phyloP scores from a whole-genome alignment of 202 grass and related monocot genomes.

The Carex arenaria region DNA sequence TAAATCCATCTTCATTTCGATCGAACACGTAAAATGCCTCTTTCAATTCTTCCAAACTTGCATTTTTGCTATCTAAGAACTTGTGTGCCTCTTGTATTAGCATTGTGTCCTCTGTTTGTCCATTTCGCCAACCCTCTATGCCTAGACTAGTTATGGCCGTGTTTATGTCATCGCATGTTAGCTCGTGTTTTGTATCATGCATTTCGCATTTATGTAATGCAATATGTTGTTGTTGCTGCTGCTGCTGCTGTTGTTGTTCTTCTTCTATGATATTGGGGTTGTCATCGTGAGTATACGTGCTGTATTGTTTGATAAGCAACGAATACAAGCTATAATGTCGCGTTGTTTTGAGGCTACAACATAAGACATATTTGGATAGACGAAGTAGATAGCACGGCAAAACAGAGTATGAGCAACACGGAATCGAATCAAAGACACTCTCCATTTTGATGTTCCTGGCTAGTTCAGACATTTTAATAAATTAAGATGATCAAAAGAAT shows the following conservation, averaged over 20 bases:
- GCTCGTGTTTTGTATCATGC: not conserved
- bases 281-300: not conserved
- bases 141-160: not conserved
- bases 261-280: not conserved
- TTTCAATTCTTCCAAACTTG: conserved; percentile 53
- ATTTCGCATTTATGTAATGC: not conserved
- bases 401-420: not conserved
- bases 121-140: not conserved
- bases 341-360: not conserved
- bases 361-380: not conserved
- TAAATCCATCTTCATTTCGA: conserved; percentile 63
- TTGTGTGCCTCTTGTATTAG: conserved; percentile 25
- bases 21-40: conserved; percentile 85
- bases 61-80: conserved; percentile 48
- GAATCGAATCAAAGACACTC: not conserved
- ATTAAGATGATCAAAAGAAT: not conserved
- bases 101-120: not conserved
- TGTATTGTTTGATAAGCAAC: not conserved
- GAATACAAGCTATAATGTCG: not conserved
- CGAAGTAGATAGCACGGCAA: not conserved
- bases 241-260: not conserved
- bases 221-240: not conserved
- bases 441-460: not conserved
- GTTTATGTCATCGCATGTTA: not conserved
- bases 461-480: not conserved